These are phyloP conservation scores for Diplodia mutila DNA, from an alignment of 2,329 filamentous ascomycete genomes.

Conservation along the genomic window DNA sequence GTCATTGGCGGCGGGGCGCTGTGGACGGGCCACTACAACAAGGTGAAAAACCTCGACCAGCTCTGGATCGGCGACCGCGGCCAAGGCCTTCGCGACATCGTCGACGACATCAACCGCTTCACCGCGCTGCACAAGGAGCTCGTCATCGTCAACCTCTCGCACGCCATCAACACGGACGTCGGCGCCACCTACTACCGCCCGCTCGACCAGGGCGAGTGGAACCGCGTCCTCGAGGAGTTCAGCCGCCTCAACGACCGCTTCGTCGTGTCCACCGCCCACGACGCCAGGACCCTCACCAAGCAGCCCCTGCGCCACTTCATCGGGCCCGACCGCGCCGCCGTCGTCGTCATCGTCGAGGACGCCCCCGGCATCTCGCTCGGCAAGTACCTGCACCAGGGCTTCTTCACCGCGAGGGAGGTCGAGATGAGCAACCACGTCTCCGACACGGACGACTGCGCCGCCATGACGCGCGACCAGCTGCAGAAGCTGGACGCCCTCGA, in stretches of 20 bases:
- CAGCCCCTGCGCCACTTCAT: not conserved
- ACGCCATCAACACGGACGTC: conserved; percentile 47
- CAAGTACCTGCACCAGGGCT: not conserved
- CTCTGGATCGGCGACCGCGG: conserved; percentile 45
- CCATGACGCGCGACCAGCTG: not conserved
- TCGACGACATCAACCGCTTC: not conserved
- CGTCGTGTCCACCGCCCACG: not conserved
- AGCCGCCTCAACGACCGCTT: not conserved
- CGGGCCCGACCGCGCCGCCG: no score
- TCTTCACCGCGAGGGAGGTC: not conserved
- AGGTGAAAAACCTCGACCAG: conserved; percentile 48
- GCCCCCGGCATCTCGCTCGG: not conserved
- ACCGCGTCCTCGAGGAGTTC: not conserved
- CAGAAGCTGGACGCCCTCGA: not conserved
- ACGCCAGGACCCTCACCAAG: not conserved
- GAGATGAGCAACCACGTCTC: not conserved
- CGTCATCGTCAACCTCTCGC: conserved; percentile 53
- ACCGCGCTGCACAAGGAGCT: conserved; percentile 35
- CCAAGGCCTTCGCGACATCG: not conserved
- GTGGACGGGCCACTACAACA: conserved; percentile 49
- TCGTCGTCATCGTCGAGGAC: not conserved
- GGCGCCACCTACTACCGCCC: not conserved
- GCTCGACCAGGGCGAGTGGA: not conserved
- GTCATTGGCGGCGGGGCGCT: conserved; percentile 46
- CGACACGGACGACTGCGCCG: not conserved